Conservation (phyloP, 176 grass and related monocot genomes). For the Eragrostis curvula region DNA sequence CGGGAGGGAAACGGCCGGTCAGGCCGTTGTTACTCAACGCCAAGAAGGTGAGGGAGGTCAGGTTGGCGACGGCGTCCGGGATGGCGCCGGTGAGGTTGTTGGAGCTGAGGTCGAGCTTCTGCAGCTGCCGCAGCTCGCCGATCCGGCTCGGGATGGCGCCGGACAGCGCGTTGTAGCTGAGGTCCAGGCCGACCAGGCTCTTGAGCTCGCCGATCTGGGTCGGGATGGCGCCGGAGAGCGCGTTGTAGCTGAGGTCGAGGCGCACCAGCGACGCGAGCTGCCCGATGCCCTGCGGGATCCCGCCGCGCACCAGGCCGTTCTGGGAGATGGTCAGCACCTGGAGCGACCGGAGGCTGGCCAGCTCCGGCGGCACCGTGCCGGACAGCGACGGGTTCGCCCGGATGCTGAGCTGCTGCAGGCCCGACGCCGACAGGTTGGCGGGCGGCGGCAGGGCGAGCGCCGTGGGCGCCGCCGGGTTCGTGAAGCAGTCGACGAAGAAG, state of each 20-base stretch:
- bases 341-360: slow-evolving; percentile 61
- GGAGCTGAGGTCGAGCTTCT: slow-evolving; percentile 94
- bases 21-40: slow-evolving; percentile 78
- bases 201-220: slow-evolving; percentile 50
- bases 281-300: slow-evolving; percentile 61
- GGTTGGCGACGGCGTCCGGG: slow-evolving; percentile 57
- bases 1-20: slow-evolving; percentile 54
- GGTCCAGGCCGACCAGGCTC: slow-evolving; percentile 69
- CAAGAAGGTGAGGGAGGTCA: slow-evolving; percentile 67
- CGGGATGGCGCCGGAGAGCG: slow-evolving; percentile 60
- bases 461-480: slow-evolving; percentile 45
- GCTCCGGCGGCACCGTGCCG: slow-evolving; percentile 60
- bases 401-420: slow-evolving; percentile 85
- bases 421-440: slow-evolving; percentile 52
- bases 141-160: slow-evolving; percentile 67
- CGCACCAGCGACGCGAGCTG: slow-evolving; percentile 68
- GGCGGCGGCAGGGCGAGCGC: slow-evolving; percentile 51
- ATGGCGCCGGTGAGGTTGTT: slow-evolving; percentile 69
- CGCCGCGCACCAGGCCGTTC: slow-evolving; percentile 65
- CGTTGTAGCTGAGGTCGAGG: slow-evolving; percentile 97
- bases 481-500: slow-evolving; percentile 95
- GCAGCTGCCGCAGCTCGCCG: slow-evolving; percentile 71
- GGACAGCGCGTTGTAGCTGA: slow-evolving; percentile 87
- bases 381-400: slow-evolving; percentile 67
- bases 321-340: slow-evolving; percentile 92